Evolutionary conservation across 495 filamentous ascomycete species (phyloP).

Genomic region (Daldinia loculata): DNA sequence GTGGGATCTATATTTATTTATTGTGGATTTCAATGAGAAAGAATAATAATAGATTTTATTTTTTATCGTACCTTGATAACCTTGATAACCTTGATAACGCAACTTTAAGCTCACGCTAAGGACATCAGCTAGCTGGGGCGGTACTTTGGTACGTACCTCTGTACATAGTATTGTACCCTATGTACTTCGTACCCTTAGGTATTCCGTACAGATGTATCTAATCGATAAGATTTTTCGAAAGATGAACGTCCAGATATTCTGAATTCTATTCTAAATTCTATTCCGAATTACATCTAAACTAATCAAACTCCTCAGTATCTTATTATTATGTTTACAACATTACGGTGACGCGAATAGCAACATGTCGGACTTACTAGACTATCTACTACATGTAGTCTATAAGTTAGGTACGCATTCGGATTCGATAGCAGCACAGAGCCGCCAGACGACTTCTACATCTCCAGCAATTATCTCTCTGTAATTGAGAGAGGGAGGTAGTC

Average conservation of each 20-base stretch:
- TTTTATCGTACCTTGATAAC: background rate
- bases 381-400: background rate
- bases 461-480: background rate
- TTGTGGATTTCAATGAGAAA: background rate
- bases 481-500: background rate
- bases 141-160: background rate
- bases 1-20: background rate
- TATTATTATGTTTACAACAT: background rate
- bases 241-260: background rate
- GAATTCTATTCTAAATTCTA: background rate
- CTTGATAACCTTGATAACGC: too few species aligned
- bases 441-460: background rate
- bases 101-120: too few species aligned
- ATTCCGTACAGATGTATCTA: background rate
- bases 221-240: constrained; percentile 1
- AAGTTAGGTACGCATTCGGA: background rate
- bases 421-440: background rate
- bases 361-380: background rate
- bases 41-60: background rate
- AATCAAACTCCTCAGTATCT: background rate
- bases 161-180: too few species aligned
- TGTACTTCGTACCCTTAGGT: too few species aligned
- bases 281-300: background rate
- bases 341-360: background rate
- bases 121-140: too few species aligned